These are phyloP conservation scores for Lactifluus volemus DNA, from an alignment of 768 basidiomycete genomes.

Conservation along the genomic window DNA sequence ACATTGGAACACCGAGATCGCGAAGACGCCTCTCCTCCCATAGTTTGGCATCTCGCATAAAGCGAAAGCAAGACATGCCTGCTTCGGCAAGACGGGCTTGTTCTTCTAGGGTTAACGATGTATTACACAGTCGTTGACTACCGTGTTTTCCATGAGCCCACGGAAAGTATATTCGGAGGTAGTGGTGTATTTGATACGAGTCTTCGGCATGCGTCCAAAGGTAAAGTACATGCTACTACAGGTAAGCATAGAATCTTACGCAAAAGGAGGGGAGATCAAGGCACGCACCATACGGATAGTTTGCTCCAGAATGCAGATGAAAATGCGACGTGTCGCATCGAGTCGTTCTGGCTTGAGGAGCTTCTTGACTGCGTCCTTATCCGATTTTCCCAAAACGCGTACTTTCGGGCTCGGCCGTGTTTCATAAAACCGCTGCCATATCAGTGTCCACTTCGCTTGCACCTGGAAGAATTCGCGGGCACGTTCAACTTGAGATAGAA, in stretches of 20 bases:
- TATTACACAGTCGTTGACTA: conserved; percentile 6
- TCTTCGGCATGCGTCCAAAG: conserved; percentile 16
- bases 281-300: conserved; percentile 1
- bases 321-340: conserved; percentile 6
- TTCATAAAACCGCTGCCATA: conserved; percentile 14
- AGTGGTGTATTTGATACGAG: conserved; percentile 11
- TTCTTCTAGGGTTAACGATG: conserved; percentile 4
- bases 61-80: conserved; percentile 12
- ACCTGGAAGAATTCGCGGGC: conserved; percentile 8
- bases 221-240: conserved; percentile 6
- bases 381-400: conserved; percentile 12
- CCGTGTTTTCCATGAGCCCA: conserved; percentile 10
- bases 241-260: not conserved
- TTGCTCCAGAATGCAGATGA: conserved; percentile 7
- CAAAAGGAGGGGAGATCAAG: not conserved
- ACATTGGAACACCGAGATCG: not conserved
- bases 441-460: conserved; percentile 14
- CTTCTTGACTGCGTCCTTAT: conserved; percentile 8
- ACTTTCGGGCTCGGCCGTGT: conserved; percentile 1
- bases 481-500: conserved; percentile 16
- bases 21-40: conserved; percentile 12
- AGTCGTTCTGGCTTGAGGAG: conserved; percentile 13
- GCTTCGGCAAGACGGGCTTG: conserved; percentile 6
- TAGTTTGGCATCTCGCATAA: conserved; percentile 8
- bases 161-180: conserved; percentile 16